Evolutionary conservation across 805 yeast genomes (phyloP).

Genomic region (Hanseniaspora vineae): DNA sequence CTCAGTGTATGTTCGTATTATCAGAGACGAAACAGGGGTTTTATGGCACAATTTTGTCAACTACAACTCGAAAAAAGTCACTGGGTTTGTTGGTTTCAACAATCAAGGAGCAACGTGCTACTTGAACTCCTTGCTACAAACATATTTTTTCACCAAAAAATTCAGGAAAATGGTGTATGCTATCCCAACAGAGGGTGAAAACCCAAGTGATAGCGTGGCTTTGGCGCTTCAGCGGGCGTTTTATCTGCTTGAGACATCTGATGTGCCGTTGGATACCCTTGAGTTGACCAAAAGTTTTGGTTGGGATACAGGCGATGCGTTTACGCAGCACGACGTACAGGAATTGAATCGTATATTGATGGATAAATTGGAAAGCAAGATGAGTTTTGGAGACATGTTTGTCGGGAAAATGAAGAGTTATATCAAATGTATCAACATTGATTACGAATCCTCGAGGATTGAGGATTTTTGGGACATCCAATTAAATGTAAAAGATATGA

Average conservation of each 20-base stretch:
- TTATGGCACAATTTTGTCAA: constrained; percentile 81
- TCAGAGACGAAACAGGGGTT: constrained; percentile 87
- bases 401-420: constrained; percentile 96
- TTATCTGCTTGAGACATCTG: constrained; percentile 61
- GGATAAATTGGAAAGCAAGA: constrained; percentile 83
- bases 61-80: constrained; percentile 73
- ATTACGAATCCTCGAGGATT: constrained; percentile 78
- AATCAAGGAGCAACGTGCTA: constrained; percentile 99
- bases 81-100: constrained; percentile 86
- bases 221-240: constrained; percentile 80
- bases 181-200: constrained; percentile 65
- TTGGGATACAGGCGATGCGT: constrained; percentile 92
- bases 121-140: constrained; percentile 81
- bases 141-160: constrained; percentile 71
- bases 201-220: constrained; percentile 50
- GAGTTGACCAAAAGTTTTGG: constrained; percentile 90
- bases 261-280: constrained; percentile 66
- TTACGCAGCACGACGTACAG: constrained; percentile 96
- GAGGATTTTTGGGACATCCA: constrained; percentile 99
- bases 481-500: constrained; percentile 77
- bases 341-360: constrained; percentile 88
- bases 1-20: constrained; percentile 61
- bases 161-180: constrained; percentile 80
- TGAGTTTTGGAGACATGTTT: constrained; percentile 74
- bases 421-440: constrained; percentile 84